Conservation (phyloP, 2,329 filamentous ascomycete species). For the Stenocarpella maydis region DNA sequence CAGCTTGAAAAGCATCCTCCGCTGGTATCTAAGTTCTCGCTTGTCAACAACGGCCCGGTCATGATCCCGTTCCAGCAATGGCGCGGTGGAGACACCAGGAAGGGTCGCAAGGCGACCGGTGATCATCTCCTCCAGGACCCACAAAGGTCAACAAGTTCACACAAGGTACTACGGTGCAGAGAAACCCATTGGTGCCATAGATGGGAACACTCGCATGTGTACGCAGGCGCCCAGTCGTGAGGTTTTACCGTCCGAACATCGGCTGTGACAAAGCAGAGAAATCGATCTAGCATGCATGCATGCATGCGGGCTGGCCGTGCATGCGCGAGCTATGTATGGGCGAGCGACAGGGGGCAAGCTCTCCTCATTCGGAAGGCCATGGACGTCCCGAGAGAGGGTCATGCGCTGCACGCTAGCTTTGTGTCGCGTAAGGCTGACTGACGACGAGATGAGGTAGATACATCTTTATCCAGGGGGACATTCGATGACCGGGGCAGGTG, state of each 20-base stretch:
- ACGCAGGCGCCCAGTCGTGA: too few relatives aligned
- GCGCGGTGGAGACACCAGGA: neutral
- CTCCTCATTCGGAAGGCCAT: conserved; percentile 5
- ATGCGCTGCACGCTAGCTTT: neutral
- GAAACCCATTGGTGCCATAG: neutral
- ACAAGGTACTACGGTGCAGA: neutral
- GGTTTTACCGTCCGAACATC: neutral
- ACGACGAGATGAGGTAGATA: neutral
- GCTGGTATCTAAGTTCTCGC: too few relatives aligned
- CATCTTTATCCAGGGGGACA: neutral
- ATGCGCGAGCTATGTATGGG: neutral
- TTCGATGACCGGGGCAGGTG: neutral
- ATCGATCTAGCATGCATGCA: neutral
- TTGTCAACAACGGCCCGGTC: too few relatives aligned
- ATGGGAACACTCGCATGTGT: neutral
- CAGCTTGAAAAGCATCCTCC: too few relatives aligned
- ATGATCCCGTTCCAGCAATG: conserved; percentile 1
- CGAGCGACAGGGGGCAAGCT: neutral
- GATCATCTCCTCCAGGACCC: neutral
- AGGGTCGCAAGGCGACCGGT: conserved; percentile 3
- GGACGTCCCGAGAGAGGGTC: neutral
- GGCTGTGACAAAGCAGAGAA: neutral
- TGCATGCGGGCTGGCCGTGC: neutral
- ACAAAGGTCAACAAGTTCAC: neutral
- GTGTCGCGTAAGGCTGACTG: conserved; percentile 14